Evolutionary conservation across 257 asterid genomes (phyloP).

Genomic region (Capsicum rhomboideum): DNA sequence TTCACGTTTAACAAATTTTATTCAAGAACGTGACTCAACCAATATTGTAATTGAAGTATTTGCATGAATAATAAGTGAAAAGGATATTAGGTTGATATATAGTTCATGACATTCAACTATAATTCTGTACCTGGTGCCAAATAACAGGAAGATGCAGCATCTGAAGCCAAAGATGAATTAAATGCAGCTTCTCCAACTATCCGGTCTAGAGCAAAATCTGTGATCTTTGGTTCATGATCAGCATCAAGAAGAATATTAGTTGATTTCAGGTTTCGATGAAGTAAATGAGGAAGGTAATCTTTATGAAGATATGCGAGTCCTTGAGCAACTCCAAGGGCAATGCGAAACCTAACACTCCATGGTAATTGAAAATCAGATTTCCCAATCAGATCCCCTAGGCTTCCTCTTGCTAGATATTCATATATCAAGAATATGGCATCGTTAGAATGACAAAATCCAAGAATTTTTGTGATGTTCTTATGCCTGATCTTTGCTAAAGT

Average conservation of each 20-base stretch:
- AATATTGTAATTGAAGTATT: too few relatives aligned
- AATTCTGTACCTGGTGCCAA: constrained; percentile 66
- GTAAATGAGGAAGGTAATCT: constrained; percentile 66
- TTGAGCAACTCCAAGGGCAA: constrained; percentile 69
- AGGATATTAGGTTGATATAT: too few relatives aligned
- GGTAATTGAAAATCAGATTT: constrained; percentile 34
- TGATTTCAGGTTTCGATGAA: constrained; percentile 67
- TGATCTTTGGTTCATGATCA: constrained; percentile 70
- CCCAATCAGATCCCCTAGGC: constrained; percentile 60
- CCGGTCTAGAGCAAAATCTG: constrained; percentile 62
- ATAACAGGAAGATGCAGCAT: constrained; percentile 43
- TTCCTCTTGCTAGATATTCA: constrained; percentile 63
- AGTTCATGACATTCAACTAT: background rate
- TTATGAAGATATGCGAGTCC: constrained; percentile 78
- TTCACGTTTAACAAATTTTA: too few relatives aligned
- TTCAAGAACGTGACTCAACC: too few relatives aligned
- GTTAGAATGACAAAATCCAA: constrained; percentile 66
- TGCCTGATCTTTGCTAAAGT: constrained; percentile 76
- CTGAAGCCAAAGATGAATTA: constrained; percentile 39
- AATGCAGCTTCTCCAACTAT: constrained; percentile 50
- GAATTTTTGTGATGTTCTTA: constrained; percentile 55
- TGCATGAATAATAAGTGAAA: too few relatives aligned
- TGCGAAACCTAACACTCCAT: constrained; percentile 59
- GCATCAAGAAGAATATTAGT: constrained; percentile 59
- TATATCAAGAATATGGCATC: constrained; percentile 58